phyloP scores from a whole-genome alignment of 352 stramenopile genomes.

The Globisporangium acanthophoron region DNA sequence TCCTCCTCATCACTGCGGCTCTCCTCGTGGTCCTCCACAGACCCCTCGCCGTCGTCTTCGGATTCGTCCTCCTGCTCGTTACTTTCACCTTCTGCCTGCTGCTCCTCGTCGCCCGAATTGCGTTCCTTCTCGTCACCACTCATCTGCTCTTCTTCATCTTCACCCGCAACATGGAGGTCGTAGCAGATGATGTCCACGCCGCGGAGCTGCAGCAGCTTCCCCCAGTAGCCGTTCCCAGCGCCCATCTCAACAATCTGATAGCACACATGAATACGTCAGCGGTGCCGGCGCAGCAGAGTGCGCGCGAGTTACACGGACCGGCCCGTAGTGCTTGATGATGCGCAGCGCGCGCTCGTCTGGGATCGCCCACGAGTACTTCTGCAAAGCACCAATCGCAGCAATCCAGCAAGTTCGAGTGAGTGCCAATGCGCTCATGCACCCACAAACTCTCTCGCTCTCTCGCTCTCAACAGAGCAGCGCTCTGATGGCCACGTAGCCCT shows the following conservation, averaged over 20 bases:
- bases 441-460: neutral
- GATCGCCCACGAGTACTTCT: conserved; percentile 92
- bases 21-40: conserved; percentile 9
- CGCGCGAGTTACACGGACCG: conserved; percentile 24
- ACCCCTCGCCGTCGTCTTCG: conserved; percentile 6
- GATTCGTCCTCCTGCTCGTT: conserved; percentile 15
- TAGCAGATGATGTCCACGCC: conserved; percentile 86
- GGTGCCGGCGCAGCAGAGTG: too few species aligned
- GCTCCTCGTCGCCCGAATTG: too few species aligned
- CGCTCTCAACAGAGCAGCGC: too few species aligned
- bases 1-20: conserved; percentile 20
- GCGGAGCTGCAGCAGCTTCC: conserved; percentile 57
- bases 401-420: neutral
- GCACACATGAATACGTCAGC: neutral
- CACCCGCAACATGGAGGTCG: conserved; percentile 70
- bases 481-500: neutral
- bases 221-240: conserved; percentile 89
- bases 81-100: conserved; percentile 2
- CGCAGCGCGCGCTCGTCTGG: conserved; percentile 81
- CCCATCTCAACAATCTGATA: conserved; percentile 86
- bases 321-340: conserved; percentile 90
- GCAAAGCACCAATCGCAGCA: conserved; percentile 2
- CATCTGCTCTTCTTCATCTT: conserved; percentile 34
- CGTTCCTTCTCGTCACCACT: conserved; percentile 11
- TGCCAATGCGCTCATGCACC: neutral